Evolutionary conservation across 306 rosid species (phyloP), one percentile per base, ranked within the genome.

Genomic region (Elaeagnus macrophylla): DNA sequence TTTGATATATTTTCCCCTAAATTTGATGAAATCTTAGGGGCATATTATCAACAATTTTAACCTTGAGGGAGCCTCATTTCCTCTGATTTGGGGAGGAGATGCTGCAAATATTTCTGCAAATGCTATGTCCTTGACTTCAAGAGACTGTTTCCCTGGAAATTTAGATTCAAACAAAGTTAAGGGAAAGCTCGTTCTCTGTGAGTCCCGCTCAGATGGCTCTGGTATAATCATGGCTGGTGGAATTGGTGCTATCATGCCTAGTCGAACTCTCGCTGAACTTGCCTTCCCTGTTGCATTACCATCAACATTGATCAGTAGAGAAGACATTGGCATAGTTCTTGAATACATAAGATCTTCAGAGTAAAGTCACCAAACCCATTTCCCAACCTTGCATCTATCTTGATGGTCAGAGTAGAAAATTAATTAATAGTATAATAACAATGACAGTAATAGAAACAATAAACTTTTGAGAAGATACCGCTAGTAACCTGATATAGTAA

Each of bases 71-170:
- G 42, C 46, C 8, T 4, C 12, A 5, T 56, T 51, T 44, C 69
- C 61, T 1, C 48, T 73, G 54, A 54, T 62, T 7, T 57, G 73
- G 66, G 70, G 56, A 38, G 73, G 70, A 67, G 69, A 67, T 52
- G 73, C 70, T 25, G 11, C 66, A 44, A 67, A 72, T n/a, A 15
- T 14, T 35, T 60, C 66, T 3, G 66, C 39, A 16, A 40, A 65
- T 43, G 20, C 20, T 14, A 11, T 10, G 6, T 43, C 70, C 0
- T 14, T 38, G 1, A 8, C 8, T 6, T 51, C 59, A 46, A 63
- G 39, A 40, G 9, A 16, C 12, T 64, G 71, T 51, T 12, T 9
- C 0, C 48, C 6, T 12, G 19, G 39, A 10, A n/a, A 2, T 10
- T 12, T 74, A 56, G 66, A 65, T 18, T 47, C 68, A 19, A 5